Percentiles rank a stretch among this genome's conserved stretches.
These are phyloP conservation scores for Trypanosomatidae sp. DNA, from an alignment of 208 protist species.

Conservation along the genomic window DNA sequence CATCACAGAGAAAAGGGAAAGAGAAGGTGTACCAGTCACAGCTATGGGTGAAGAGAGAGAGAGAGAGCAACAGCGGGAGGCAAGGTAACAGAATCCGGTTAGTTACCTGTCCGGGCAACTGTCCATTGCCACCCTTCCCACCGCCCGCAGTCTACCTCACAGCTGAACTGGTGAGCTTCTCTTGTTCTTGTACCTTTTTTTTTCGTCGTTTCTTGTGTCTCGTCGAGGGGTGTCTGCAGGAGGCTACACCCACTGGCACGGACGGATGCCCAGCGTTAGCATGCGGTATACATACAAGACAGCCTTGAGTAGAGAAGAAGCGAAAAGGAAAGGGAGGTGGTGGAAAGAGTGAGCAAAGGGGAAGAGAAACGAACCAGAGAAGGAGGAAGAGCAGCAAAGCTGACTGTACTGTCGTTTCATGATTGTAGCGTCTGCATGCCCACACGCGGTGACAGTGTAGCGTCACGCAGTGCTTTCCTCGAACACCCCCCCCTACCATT, in stretches of 20 bases:
- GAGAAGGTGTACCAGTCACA: background rate
- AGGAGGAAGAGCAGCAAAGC: background rate
- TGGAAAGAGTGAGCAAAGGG: background rate
- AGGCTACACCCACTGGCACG: background rate
- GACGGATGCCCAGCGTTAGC: background rate
- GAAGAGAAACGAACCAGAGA: background rate
- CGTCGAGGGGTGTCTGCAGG: background rate
- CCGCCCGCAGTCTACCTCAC: background rate
- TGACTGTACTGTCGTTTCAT: background rate
- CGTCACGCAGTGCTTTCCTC: background rate
- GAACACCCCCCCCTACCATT: too few relatives aligned
- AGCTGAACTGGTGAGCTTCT: background rate
- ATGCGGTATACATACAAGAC: background rate
- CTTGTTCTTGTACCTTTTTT: background rate
- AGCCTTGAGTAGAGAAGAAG: background rate
- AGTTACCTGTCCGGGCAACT: constrained; percentile 18
- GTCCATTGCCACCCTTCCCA: background rate
- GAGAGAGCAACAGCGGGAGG: background rate
- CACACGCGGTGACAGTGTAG: background rate
- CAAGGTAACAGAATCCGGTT: constrained; percentile 13
- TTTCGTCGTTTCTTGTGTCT: background rate
- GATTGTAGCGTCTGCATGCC: background rate
- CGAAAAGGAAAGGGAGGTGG: background rate
- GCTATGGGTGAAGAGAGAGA: background rate
- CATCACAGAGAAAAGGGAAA: constrained; percentile 1